Evolutionary conservation across 2,329 filamentous ascomycete genomes (phyloP), one percentile per base, ranked within the genome.

Genomic region (Clonostachys solani): DNA sequence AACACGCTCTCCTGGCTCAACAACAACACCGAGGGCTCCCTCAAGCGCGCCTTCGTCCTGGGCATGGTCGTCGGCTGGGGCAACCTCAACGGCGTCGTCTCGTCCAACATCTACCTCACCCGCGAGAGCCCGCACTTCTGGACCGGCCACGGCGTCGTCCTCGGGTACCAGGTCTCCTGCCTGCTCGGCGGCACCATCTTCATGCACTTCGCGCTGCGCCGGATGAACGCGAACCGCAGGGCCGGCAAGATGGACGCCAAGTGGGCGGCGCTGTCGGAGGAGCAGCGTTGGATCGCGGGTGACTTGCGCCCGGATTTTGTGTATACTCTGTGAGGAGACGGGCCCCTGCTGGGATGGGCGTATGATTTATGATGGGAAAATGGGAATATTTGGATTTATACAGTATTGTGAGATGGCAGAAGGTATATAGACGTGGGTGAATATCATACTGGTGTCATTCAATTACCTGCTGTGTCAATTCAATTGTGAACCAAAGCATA

Each of bases 101-200:
- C 77, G 56, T 84, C 80, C 53, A 95, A 96, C 61, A 89, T 96
- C 55, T 96, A 89, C 57, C 69, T 77, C 51, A 18, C 17, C 12
- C 15, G 17, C 60, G 73, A 81, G 60, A 56, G 69, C 51, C 89
- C 86, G 5, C 74, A 77, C 23, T 96, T 82, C 67, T 78, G 78
- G 37, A 74, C 82, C 2, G 92, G 92, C 0, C 91, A 96, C 55
- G 84, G 79, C 3, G 75, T 85, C 1, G 82, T 95, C 3, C 64
- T 95, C 44, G 87, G 72, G 0, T 96, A 92, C 64, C 73, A 92
- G 63, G 69, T 79, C 2, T 49, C 88, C 2, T 89, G 84, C 56
- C 67, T 90, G 42, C 71, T 90, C 7, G 79, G 81, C 0, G 89
- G 89, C 0, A 89, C 83, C 45, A 54, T 88, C 1, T 54, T 86